These are phyloP conservation scores for Cercis canadensis DNA, from an alignment of 306 rosid genomes.

Conservation along the genomic window DNA sequence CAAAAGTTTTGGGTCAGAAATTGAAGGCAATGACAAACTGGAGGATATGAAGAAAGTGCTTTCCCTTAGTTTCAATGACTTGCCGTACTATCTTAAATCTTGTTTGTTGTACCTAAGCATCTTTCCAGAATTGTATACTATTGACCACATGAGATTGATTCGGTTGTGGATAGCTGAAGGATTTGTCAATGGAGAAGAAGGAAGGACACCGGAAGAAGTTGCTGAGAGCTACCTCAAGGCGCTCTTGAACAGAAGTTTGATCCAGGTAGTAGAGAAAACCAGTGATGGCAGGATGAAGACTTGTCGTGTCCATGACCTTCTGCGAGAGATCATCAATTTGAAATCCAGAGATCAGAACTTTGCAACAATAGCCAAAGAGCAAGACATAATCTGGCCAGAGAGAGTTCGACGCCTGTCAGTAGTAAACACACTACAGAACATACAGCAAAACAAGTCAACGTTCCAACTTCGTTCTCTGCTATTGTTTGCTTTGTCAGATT, in stretches of 20 bases:
- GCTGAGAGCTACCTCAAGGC: constrained; percentile 65
- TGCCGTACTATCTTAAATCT: constrained; percentile 68
- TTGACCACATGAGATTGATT: constrained; percentile 53
- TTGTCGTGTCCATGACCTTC: constrained; percentile 59
- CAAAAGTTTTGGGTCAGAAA: constrained; percentile 49
- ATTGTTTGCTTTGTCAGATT: constrained; percentile 50
- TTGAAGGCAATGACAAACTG: constrained; percentile 46
- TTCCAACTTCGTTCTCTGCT: constrained; percentile 61
- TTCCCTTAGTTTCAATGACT: constrained; percentile 63
- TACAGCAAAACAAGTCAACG: constrained; percentile 32
- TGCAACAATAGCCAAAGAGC: constrained; percentile 55
- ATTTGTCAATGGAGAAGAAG: constrained; percentile 53
- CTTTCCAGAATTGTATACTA: constrained; percentile 49
- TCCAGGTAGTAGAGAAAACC: constrained; percentile 49
- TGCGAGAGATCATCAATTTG: constrained; percentile 52
- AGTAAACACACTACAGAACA: constrained; percentile 37
- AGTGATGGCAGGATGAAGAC: constrained; percentile 51
- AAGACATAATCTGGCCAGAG: constrained; percentile 51
- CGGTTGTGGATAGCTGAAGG: constrained; percentile 75
- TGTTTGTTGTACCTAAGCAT: constrained; percentile 61
- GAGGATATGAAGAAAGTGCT: constrained; percentile 55
- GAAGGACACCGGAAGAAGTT: constrained; percentile 59
- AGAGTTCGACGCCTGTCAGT: constrained; percentile 62
- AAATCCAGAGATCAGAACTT: constrained; percentile 64
- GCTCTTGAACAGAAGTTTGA: constrained; percentile 60